Evolutionary conservation across 805 yeast species (phyloP).

Genomic region (Sungouiozyma ichnusensis): DNA sequence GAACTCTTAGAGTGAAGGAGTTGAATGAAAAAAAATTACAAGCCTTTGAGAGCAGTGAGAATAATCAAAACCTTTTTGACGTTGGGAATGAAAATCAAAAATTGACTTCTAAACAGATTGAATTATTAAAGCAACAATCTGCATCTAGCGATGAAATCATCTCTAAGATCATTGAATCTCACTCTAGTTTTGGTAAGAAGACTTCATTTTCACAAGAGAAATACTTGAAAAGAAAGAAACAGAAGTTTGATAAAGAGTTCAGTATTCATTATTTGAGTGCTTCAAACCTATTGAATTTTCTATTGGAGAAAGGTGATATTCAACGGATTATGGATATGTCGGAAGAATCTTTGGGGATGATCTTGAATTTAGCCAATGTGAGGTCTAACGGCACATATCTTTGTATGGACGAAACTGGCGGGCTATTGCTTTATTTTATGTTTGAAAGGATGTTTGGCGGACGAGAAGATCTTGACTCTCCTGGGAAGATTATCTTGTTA

Average conservation of each 20-base stretch:
- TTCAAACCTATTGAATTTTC: constrained; percentile 60
- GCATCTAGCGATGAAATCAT: constrained; percentile 69
- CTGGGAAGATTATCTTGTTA: constrained; percentile 58
- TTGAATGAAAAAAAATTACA: constrained; percentile 10
- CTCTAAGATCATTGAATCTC: constrained; percentile 70
- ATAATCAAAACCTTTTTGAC: constrained; percentile 55
- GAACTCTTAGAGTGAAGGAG: constrained; percentile 24
- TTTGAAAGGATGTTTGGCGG: constrained; percentile 75
- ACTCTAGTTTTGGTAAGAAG: constrained; percentile 78
- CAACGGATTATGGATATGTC: constrained; percentile 68
- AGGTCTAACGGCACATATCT: constrained; percentile 85
- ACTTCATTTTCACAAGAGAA: constrained; percentile 86
- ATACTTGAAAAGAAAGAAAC: constrained; percentile 82
- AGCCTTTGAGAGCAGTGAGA: constrained; percentile 38
- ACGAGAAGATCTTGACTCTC: constrained; percentile 21
- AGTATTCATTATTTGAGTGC: constrained; percentile 69
- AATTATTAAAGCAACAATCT: constrained; percentile 63
- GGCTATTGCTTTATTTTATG: constrained; percentile 74
- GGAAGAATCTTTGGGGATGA: constrained; percentile 69
- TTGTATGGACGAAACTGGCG: constrained; percentile 90
- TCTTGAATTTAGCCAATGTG: constrained; percentile 70
- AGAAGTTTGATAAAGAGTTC: constrained; percentile 79
- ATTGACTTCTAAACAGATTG: constrained; percentile 71
- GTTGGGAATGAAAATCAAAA: constrained; percentile 65
- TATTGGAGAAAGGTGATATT: constrained; percentile 65